Base-by-base conservation (phyloP, 106 monocot genomes). In the Apostasia ramifera region DNA sequence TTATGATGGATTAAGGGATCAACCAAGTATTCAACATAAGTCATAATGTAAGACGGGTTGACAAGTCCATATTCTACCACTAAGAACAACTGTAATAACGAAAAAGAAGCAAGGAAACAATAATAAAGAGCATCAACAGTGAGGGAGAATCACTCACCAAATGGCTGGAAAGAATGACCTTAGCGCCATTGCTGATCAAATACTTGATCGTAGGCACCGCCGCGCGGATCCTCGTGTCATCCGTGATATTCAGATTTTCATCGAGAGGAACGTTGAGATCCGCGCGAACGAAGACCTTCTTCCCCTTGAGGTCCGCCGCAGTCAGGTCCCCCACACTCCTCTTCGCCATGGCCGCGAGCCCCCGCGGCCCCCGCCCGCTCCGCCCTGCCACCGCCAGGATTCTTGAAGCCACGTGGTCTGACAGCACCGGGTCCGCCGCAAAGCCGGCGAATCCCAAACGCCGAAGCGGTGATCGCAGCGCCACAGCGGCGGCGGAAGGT, bases 221-320 rank as follows among this genome's bases (percentile, higher is more conserved):
- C 2, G 94, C 94, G 6, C 94, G 71, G 72, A 95, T 84, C 79
- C 94, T 83, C 9, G 94, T 95, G 63, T 95, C 88, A 61, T 95
- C 91, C 38, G 94, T 86, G 57, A 95, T 95, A 13, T 91, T 91
- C 81, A 78, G 94, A 74, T 63, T 78, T 4, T 88, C 94, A 57
- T 95, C 94, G 13, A 95, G 79, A 10, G 91, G 94, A 14, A 95
- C 94, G 58, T 95, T 95, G 51, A 95, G 80, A 59, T 95, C 94
- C 1, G 83, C 88, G 62, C 94, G 74, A 44, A 95, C 86, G 71
- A 95, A 88, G 8, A 95, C 91, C 61, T 39, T 75, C 83, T 91
- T 91, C 71, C 91, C 91, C 63, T 84, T 90, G 67, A 94, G 69
- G 10, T 94, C 94, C 0, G 78, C 83, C 3, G 55, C 79, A 4